A percentile compares a stretch with the other conserved stretches of the same genome.
Conservation (phyloP, 2,329 filamentous ascomycete genomes). For the Ophiosphaerella herpotricha region DNA sequence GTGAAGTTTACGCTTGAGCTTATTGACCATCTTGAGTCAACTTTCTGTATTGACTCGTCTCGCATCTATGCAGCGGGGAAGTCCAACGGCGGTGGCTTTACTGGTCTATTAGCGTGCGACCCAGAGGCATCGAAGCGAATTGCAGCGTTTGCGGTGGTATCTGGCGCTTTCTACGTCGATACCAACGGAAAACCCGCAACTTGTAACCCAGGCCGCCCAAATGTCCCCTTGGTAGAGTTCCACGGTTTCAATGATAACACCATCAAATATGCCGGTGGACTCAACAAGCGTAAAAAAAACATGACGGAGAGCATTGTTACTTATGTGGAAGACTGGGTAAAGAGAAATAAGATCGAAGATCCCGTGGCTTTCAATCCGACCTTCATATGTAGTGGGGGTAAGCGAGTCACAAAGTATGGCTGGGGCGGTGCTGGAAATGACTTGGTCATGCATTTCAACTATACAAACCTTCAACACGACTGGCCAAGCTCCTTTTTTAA, state of each 20-base stretch:
- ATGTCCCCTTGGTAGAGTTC: constrained; percentile 51
- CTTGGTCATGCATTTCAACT: constrained; percentile 46
- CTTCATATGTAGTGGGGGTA: constrained; percentile 35
- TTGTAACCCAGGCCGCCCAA: constrained; percentile 32
- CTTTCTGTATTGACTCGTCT: constrained; percentile 52
- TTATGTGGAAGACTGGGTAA: constrained; percentile 48
- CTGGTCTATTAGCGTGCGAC: constrained; percentile 55
- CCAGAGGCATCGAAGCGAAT: constrained; percentile 48
- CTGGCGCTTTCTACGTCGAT: constrained; percentile 53
- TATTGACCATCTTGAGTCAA: constrained; percentile 44
- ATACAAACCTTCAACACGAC: constrained; percentile 46
- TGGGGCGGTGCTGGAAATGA: constrained; percentile 22
- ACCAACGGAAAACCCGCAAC: constrained; percentile 19
- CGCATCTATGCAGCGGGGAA: constrained; percentile 57
- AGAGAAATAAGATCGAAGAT: constrained; percentile 38
- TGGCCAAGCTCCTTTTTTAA: constrained; percentile 47
- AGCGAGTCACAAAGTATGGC: constrained; percentile 29
- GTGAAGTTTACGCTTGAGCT: constrained; percentile 53
- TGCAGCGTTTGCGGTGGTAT: constrained; percentile 57
- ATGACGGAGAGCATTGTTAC: constrained; percentile 21
- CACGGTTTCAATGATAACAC: constrained; percentile 50
- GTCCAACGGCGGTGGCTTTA: constrained; percentile 60
- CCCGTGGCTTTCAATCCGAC: constrained; percentile 29
- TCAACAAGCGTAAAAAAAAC: constrained; percentile 23
- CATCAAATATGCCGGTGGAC: constrained; percentile 49